Evolutionary conservation across 768 basidiomycete species (phyloP).

Genomic region (Cantharellus anzutake): DNA sequence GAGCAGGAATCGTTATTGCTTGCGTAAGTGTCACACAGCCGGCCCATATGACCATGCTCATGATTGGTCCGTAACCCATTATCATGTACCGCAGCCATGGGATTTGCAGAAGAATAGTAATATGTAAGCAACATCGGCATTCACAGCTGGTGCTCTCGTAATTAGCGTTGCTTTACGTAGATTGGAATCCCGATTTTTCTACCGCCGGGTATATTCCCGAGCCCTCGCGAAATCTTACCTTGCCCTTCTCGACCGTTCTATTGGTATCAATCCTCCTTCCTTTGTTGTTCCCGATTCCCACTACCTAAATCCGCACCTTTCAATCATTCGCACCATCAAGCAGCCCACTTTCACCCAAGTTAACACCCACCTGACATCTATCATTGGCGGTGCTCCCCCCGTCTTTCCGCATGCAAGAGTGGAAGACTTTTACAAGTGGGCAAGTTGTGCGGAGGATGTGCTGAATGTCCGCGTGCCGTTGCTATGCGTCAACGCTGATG

Average conservation of each 20-base stretch:
- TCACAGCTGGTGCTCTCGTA: neutral
- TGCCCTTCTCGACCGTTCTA: conserved; percentile 3
- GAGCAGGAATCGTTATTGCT: conserved; percentile 47
- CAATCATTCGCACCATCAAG: neutral
- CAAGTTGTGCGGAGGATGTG: neutral
- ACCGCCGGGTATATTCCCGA: conserved; percentile 10
- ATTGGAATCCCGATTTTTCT: conserved; percentile 8
- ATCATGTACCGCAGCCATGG: conserved; percentile 26
- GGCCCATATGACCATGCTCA: neutral
- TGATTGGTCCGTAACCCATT: conserved; percentile 6
- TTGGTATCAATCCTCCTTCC: neutral
- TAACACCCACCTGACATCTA: neutral
- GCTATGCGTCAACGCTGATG: conserved; percentile 2
- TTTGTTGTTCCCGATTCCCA: neutral
- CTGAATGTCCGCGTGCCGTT: conserved; percentile 1
- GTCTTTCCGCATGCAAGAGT: neutral
- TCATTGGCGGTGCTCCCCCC: neutral
- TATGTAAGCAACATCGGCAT: neutral
- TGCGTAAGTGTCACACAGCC: conserved; percentile 34
- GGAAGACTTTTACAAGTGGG: conserved; percentile 3
- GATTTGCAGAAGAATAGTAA: conserved; percentile 15
- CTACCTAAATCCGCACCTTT: neutral
- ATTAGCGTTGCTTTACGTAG: neutral
- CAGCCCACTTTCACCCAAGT: neutral
- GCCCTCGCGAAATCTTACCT: conserved; percentile 15